Evolutionary conservation across 2,329 filamentous ascomycete genomes (phyloP), one percentile per base, ranked within the genome.

Genomic region (Dryadomyces sulphureus): DNA sequence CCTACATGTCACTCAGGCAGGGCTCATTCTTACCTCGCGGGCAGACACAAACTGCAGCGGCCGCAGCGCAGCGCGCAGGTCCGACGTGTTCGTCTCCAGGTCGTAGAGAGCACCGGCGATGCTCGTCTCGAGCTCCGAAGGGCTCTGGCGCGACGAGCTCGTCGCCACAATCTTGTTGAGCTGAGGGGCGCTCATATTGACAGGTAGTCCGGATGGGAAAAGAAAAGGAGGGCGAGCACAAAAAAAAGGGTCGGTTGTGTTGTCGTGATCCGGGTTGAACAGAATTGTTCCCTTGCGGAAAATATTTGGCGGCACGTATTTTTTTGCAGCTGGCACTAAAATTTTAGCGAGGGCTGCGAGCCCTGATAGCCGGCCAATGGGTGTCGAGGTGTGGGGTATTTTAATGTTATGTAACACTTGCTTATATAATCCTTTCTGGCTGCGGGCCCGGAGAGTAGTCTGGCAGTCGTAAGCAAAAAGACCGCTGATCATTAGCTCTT

Each of bases 41-140:
- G 92, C 92, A 73, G 86, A 94, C 69, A 93, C 86, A 72, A 98
- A 89, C 80, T 98, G 92, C 72, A 98, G 82, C 70, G 92, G 92
- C 66, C 92, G 84, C 66, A 98, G 84, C 60, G 88, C 84, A 64
- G 79, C 79, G 84, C 90, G 94, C 73, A 98, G 85, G 73, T 98
- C 92, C 68, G 88, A 77, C 65, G 92, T 94, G 82, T 95, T 95
- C 76, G 81, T 89, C 87, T 98, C 92, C 72, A 98, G 86, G 66
- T 98, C 92, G 77, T 84, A 93, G 57, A 98, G 86, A 73, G 92
- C 92, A 72, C 82, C 84, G 68, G 92, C 92, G 68, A 98, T 93
- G 78, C 75, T 86, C 70, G 78, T 81, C 86, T 98, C 92, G 61
- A 96, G 83, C 83, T 98, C 92, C 59, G 87, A 94, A 60, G 92